Evolutionary conservation across 371 early-diverging fungal species (phyloP).

Genomic region (Mortierella sp.): DNA sequence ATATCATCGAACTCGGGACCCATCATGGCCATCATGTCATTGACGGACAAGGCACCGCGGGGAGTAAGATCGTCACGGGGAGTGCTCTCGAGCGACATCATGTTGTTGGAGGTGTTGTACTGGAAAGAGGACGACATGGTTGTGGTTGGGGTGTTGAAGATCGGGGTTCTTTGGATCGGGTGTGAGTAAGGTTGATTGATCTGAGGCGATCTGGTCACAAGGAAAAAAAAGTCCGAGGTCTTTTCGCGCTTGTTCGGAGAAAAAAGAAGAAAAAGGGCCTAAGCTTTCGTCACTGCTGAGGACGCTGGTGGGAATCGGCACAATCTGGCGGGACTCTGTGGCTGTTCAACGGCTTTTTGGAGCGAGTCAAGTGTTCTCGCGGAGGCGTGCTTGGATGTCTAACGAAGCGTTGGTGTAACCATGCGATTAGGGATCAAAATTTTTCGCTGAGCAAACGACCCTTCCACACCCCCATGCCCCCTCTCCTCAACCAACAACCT

Average conservation of each 20-base stretch:
- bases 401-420: conserved; percentile 30
- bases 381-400: neutral
- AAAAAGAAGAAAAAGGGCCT: conserved; percentile 1
- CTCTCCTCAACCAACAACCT: neutral
- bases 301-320: conserved; percentile 16
- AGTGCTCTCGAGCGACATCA: conserved; percentile 29
- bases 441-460: neutral
- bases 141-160: neutral
- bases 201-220: neutral
- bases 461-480: neutral
- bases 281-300: neutral
- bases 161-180: neutral
- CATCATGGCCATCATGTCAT: conserved; percentile 48
- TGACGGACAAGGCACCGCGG: conserved; percentile 37
- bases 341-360: conserved; percentile 9
- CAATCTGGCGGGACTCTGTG: neutral
- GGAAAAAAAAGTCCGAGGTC: too few species aligned
- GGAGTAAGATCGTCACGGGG: conserved; percentile 31
- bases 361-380: neutral
- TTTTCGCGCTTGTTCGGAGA: conserved; percentile 1
- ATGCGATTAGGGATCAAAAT: conserved; percentile 19
- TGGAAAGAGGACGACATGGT: conserved; percentile 49
- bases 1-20: conserved; percentile 32
- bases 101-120: conserved; percentile 41
- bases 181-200: conserved; percentile 1